phyloP scores from a whole-genome alignment of 176 grass and related monocot species.

The Stipa capillata region DNA sequence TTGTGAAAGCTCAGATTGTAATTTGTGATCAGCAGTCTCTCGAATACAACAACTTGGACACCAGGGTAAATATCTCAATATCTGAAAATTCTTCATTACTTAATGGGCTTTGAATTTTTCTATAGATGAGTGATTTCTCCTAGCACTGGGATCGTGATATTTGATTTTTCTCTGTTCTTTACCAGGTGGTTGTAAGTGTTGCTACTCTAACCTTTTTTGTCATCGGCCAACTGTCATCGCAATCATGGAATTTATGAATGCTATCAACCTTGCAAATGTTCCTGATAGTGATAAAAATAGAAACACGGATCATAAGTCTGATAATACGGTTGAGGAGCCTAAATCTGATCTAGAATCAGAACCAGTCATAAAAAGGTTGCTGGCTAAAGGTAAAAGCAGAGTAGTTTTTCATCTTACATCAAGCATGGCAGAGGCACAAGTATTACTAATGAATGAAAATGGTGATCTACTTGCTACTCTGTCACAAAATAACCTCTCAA shows the following conservation, averaged over 20 bases:
- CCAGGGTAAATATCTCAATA: conserved; percentile 56
- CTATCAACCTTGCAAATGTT: conserved; percentile 59
- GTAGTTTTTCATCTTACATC: conserved; percentile 93
- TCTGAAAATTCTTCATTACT: not conserved
- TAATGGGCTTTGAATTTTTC: conserved; percentile 2
- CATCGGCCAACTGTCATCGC: conserved; percentile 89
- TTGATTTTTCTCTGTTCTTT: conserved; percentile 31
- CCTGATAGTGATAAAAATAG: conserved; percentile 39
- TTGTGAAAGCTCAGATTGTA: conserved; percentile 91
- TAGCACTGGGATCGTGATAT: not conserved
- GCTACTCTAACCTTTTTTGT: conserved; percentile 90
- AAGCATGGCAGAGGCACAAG: conserved; percentile 88
- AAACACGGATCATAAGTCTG: conserved; percentile 7
- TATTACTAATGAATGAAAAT: conserved; percentile 87
- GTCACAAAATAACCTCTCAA: conserved; percentile 87
- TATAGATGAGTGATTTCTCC: conserved; percentile 7
- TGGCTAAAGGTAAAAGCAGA: conserved; percentile 89
- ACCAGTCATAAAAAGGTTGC: conserved; percentile 54
- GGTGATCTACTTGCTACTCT: conserved; percentile 64
- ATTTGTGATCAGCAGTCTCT: conserved; percentile 86
- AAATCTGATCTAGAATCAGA: conserved; percentile 39
- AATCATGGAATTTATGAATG: conserved; percentile 88
- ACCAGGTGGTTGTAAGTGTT: conserved; percentile 82
- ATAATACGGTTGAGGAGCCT: conserved; percentile 31
- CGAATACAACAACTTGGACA: conserved; percentile 83